phyloP scores from a whole-genome alignment of 2,329 filamentous ascomycete genomes.

The Hypoxylon rubiginosum region DNA sequence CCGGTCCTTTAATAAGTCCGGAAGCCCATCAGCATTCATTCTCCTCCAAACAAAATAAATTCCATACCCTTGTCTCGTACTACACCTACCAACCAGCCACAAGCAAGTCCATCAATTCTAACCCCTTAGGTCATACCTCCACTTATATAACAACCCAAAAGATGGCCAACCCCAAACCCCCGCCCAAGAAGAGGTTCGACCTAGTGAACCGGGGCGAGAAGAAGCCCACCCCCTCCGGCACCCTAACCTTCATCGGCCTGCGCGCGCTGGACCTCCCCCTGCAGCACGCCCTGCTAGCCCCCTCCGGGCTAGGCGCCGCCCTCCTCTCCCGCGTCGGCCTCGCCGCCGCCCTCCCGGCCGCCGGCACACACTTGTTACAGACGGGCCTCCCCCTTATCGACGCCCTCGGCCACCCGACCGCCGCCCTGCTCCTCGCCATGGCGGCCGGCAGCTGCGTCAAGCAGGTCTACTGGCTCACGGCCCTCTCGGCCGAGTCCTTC shows the following conservation, averaged over 20 bases:
- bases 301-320: slow-evolving; percentile 57
- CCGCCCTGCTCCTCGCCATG: slow-evolving; percentile 67
- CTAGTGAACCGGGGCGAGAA: slow-evolving; percentile 57
- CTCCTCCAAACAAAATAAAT: no score
- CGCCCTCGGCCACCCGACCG: slow-evolving; percentile 58
- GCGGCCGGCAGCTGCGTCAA: slow-evolving; percentile 65
- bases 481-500: slow-evolving; percentile 65
- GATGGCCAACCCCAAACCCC: slow-evolving; percentile 20
- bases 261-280: slow-evolving; percentile 52
- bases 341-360: slow-evolving; percentile 56
- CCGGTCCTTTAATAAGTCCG: no score
- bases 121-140: no score
- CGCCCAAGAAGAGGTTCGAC: slow-evolving; percentile 45
- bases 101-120: no score
- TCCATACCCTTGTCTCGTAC: no score
- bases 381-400: slow-evolving; percentile 52
- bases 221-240: slow-evolving; percentile 52
- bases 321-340: slow-evolving; percentile 63
- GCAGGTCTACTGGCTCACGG: slow-evolving; percentile 67
- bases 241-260: slow-evolving; percentile 56
- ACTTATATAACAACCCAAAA: background rate
- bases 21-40: no score
- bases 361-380: slow-evolving; percentile 45
- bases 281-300: slow-evolving; percentile 43
- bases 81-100: no score